A percentile compares a stretch with the other conserved stretches of the same genome.
Evolutionary conservation across 192 early-diverging fungal genomes (phyloP).

Genomic region (Neocallimastix lanati): DNA sequence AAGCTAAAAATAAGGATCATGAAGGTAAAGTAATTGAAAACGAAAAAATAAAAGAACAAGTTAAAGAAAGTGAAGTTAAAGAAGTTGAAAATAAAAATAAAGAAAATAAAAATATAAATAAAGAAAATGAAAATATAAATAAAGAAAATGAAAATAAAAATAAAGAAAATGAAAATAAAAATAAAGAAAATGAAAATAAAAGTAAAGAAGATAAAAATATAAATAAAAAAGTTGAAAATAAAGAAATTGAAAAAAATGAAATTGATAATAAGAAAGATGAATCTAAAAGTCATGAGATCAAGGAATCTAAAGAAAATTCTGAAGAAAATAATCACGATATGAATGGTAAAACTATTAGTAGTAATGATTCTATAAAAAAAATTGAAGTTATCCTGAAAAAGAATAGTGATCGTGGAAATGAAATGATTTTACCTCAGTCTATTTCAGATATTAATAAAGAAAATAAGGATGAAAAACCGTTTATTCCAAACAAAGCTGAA

Average conservation of each 20-base stretch:
- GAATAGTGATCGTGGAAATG: neutral
- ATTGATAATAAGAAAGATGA: no score
- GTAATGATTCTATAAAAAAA: neutral
- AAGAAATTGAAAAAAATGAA: no score
- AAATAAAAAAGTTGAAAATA: neutral
- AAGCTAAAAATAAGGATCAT: no score
- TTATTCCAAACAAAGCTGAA: neutral
- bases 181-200: no score
- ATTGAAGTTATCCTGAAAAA: neutral
- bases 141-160: no score
- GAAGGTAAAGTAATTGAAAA: no score
- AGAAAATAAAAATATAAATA: no score
- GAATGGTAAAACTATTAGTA: neutral
- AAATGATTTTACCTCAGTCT: neutral
- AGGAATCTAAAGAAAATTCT: neutral
- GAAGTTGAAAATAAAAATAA: no score
- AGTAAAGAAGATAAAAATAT: no score
- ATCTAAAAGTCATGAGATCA: no score
- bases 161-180: neutral
- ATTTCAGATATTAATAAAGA: neutral
- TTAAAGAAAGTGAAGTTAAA: neutral
- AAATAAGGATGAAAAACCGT: neutral
- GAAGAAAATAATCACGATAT: neutral
- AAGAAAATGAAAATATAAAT: no score
- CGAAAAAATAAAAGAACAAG: no score